Conservation (phyloP, 1,139 yeast genomes). For the Eremothecium cymbalariae region DNA sequence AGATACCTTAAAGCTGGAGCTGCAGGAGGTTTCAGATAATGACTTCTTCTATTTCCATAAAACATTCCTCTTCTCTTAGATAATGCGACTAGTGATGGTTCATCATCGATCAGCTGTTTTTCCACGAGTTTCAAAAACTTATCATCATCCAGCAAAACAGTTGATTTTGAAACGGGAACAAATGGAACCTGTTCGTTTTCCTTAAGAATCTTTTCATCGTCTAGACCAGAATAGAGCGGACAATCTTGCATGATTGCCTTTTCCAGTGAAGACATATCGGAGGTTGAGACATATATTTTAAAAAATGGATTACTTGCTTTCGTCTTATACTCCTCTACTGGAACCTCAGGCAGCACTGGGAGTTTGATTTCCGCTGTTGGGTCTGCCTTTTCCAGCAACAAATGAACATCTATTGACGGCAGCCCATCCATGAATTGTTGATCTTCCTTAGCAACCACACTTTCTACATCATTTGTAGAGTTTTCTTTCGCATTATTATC, state of each 20-base stretch:
- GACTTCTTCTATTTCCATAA: constrained; percentile 47
- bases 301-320: constrained; percentile 38
- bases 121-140: constrained; percentile 56
- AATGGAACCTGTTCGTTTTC: constrained; percentile 31
- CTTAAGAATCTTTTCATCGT: constrained; percentile 18
- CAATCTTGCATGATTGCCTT: constrained; percentile 46
- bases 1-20: constrained; percentile 79
- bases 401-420: constrained; percentile 29
- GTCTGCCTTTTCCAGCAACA: constrained; percentile 31
- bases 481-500: constrained; percentile 10
- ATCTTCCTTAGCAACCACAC: constrained; percentile 8
- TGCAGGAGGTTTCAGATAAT: constrained; percentile 65
- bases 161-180: constrained; percentile 52
- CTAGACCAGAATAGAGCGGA: constrained; percentile 45
- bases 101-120: constrained; percentile 40
- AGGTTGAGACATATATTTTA: constrained; percentile 46
- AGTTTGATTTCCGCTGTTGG: constrained; percentile 30
- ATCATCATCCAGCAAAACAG: constrained; percentile 56
- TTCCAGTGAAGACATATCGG: constrained; percentile 48
- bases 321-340: constrained; percentile 26
- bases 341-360: constrained; percentile 27
- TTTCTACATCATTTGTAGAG: constrained; percentile 7
- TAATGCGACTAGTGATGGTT: constrained; percentile 30
- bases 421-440: constrained; percentile 6
- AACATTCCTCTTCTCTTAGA: constrained; percentile 33